Base-by-base conservation (phyloP, 805 yeast species). In the Wickerhamomyces xylosicus region DNA sequence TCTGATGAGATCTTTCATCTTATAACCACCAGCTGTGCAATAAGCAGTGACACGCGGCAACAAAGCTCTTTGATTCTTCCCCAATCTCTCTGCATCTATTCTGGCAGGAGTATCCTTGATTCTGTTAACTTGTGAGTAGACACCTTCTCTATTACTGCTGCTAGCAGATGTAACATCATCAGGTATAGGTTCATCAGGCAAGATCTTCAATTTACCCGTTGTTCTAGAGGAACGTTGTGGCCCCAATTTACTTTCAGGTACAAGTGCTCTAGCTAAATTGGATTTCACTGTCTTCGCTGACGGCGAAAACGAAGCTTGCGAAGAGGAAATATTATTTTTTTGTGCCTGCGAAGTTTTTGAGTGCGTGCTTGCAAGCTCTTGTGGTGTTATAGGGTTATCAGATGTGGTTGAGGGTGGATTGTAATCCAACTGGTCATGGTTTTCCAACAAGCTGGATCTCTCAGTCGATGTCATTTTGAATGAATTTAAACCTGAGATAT, bases 11-110 rank as follows among this genome's bases (percentile, higher is more conserved):
- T 87, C 97, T 49, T 82, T 75, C 95, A 92, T 85, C 47, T 76
- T 77, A 54, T 89, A 92, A 19, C 92, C 77, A 22, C 96, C 89
- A 20, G 97, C 87, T 0, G 97, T 90, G 61, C 97, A 90, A 56
- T 87, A 92, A 3, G 96, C 95, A 0, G 97, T 90, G 2, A 89
- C 96, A 44, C 98, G 67, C 3, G 98, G 97, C 40, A 92, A 68
- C 44, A 86, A 62, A 27, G 82, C 82, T 44, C 97, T 65, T 45
- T 67, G 68, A 28, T 62, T 60, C 57, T 89, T 92, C 3, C 96
- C 95, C 41, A 92, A 65, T 37, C 89, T 75, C 56, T 89, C 96
- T 0, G 98, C 97, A 64, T 90, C 97, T 47, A 78, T 80, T 48
- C 97, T 68, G 1, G 97, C 97, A 1, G 92, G 80, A 17, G 82